Percentiles rank a stretch among this genome's conserved stretches.
phyloP scores from a whole-genome alignment of 2,329 filamentous ascomycete genomes.

The Tolypocladium pustulatum region DNA sequence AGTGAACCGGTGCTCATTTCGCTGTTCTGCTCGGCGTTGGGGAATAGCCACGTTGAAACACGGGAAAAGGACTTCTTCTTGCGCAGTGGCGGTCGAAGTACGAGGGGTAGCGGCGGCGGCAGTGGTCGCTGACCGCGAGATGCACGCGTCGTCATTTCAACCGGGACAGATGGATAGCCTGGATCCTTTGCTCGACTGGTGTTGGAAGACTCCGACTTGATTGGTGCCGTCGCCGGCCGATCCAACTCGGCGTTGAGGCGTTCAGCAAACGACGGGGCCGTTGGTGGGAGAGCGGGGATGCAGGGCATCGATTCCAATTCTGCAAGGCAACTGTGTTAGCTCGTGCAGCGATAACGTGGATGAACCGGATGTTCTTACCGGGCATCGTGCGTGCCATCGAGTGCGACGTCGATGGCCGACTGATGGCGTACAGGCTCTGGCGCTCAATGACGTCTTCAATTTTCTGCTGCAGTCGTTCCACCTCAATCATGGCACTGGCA shows the following conservation, averaged over 20 bases:
- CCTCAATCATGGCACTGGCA: slow-evolving; percentile 46
- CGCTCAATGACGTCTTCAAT: slow-evolving; percentile 51
- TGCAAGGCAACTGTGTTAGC: slow-evolving; percentile 8
- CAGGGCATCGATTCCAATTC: slow-evolving; percentile 42
- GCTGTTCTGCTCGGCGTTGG: slow-evolving; percentile 24
- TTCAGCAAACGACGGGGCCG: slow-evolving; percentile 47
- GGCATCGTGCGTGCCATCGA: slow-evolving; percentile 23
- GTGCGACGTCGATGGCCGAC: slow-evolving; percentile 41
- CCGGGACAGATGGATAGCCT: neutral
- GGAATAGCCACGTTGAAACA: slow-evolving; percentile 50
- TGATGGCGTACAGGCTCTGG: slow-evolving; percentile 45
- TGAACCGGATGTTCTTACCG: slow-evolving; percentile 15
- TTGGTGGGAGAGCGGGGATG: slow-evolving; percentile 45
- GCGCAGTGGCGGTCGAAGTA: slow-evolving; percentile 47
- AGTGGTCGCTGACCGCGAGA: slow-evolving; percentile 19
- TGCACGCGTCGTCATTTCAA: neutral
- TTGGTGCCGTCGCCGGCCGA: slow-evolving; percentile 21
- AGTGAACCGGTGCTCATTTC: slow-evolving; percentile 37
- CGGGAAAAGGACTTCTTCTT: slow-evolving; percentile 59
- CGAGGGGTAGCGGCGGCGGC: slow-evolving; percentile 45
- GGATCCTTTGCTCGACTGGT: slow-evolving; percentile 14
- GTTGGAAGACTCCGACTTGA: slow-evolving; percentile 22
- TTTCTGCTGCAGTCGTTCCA: slow-evolving; percentile 46
- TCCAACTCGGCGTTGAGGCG: slow-evolving; percentile 37
- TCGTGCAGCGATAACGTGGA: neutral